Evolutionary conservation across 2,329 filamentous ascomycete species (phyloP).

Genomic region (Pseudogymnoascus sp.): DNA sequence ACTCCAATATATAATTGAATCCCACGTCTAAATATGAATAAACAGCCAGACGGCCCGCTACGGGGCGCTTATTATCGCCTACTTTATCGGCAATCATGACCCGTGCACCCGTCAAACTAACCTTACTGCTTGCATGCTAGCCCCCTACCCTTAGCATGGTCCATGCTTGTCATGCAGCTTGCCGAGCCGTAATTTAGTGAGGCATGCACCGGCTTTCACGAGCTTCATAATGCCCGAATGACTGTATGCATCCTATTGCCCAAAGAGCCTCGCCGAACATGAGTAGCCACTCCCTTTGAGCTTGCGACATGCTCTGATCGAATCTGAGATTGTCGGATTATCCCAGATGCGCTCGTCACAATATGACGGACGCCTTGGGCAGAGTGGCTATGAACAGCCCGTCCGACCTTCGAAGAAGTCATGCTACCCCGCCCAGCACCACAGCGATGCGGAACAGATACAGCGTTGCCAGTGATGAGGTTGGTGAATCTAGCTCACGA

Average conservation of each 20-base stretch:
- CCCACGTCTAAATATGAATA: not conserved
- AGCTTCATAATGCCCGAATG: not conserved
- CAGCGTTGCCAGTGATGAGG: not conserved
- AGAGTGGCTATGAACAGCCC: constrained; percentile 5
- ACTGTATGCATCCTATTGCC: not conserved
- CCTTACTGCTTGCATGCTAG: not conserved
- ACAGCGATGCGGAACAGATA: not conserved
- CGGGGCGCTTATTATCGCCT: not conserved
- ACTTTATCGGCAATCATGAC: not conserved
- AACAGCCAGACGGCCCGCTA: not conserved
- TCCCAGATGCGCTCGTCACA: constrained; percentile 1
- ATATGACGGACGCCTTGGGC: constrained; percentile 1
- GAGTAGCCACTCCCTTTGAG: not conserved
- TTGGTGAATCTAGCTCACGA: not conserved
- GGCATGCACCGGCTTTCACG: not conserved
- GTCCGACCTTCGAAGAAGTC: constrained; percentile 4
- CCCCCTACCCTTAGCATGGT: not conserved
- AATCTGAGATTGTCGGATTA: not conserved
- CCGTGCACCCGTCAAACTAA: constrained; percentile 4
- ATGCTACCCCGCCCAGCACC: not conserved
- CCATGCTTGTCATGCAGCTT: constrained; percentile 1
- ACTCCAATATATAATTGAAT: not conserved
- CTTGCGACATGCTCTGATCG: not conserved
- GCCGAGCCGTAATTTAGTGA: constrained; percentile 1
- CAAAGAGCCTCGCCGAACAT: not conserved